Conservation (phyloP, 2,329 filamentous ascomycete genomes). For the Stagonosporopsis chrysanthemi region DNA sequence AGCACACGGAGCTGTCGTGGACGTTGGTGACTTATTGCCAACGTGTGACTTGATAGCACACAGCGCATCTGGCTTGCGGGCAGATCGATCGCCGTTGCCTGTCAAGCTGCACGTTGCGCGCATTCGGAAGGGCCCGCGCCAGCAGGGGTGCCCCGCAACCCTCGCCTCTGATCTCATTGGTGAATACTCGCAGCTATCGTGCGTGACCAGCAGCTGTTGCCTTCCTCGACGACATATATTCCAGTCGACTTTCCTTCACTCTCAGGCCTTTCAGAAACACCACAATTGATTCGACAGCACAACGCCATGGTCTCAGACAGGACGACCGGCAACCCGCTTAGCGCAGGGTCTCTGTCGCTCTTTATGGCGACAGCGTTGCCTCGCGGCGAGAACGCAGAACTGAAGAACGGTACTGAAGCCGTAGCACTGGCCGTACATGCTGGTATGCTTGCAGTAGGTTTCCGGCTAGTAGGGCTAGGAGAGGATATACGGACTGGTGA, state of each 20-base stretch:
- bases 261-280: neutral
- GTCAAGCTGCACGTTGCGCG: constrained; percentile 8
- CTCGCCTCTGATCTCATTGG: constrained; percentile 34
- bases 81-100: constrained; percentile 14
- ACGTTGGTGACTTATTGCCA: neutral
- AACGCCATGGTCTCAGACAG: constrained; percentile 37
- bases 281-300: neutral
- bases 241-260: neutral
- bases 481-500: constrained; percentile 79
- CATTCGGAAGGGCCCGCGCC: constrained; percentile 3
- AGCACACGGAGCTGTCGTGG: neutral
- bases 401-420: constrained; percentile 79
- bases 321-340: constrained; percentile 53
- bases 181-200: neutral
- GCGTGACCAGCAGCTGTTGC: constrained; percentile 8
- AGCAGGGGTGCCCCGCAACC: constrained; percentile 21
- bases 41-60: constrained; percentile 10
- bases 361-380: constrained; percentile 57
- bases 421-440: constrained; percentile 85
- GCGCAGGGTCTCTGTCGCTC: constrained; percentile 52
- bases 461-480: constrained; percentile 81
- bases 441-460: constrained; percentile 80
- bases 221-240: neutral
- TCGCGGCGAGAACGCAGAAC: constrained; percentile 46
- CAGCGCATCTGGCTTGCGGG: neutral